A percentile compares a stretch with the other conserved stretches of the same genome.
Conservation (phyloP, 2,329 filamentous ascomycete genomes). For the Didymella pomorum region DNA sequence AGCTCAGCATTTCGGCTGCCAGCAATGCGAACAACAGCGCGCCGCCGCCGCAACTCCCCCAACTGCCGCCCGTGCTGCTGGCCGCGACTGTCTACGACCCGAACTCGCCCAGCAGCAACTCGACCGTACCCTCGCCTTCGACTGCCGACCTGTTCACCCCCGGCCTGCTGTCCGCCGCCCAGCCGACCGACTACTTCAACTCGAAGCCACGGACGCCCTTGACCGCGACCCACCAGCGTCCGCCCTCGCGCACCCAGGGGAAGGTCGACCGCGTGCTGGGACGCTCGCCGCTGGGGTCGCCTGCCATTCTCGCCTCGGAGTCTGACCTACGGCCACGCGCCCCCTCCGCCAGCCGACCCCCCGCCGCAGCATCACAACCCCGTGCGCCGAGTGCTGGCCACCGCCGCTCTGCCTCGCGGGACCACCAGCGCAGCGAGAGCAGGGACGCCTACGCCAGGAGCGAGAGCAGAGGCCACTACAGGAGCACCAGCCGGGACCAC, state of each 20-base stretch:
- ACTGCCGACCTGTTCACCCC: constrained; percentile 49
- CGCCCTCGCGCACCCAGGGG: constrained; percentile 35
- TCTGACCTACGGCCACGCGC: constrained; percentile 42
- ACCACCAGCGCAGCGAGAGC: constrained; percentile 42
- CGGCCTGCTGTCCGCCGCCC: constrained; percentile 31
- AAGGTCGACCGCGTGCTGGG: constrained; percentile 42
- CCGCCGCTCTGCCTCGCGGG: constrained; percentile 25
- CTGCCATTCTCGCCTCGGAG: constrained; percentile 44
- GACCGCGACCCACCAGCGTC: constrained; percentile 29
- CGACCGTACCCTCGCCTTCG: constrained; percentile 42
- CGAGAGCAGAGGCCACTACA: constrained; percentile 37
- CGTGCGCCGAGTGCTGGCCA: constrained; percentile 35
- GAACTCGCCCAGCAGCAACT: constrained; percentile 43
- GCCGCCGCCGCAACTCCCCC: constrained; percentile 36
- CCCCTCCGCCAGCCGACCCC: constrained; percentile 34
- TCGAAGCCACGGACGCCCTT: constrained; percentile 35
- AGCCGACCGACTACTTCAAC: constrained; percentile 52
- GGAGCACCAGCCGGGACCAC: constrained; percentile 21
- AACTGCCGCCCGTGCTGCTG: constrained; percentile 41
- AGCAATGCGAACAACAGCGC: constrained; percentile 41
- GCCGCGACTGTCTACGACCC: constrained; percentile 50
- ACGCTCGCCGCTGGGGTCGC: constrained; percentile 47
- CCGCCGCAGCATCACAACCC: constrained; percentile 30
- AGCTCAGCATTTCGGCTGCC: constrained; percentile 50
- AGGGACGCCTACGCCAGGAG: constrained; percentile 31